Conservation (phyloP, 169 alveolate genomes). For the Perkinsus marinus region DNA sequence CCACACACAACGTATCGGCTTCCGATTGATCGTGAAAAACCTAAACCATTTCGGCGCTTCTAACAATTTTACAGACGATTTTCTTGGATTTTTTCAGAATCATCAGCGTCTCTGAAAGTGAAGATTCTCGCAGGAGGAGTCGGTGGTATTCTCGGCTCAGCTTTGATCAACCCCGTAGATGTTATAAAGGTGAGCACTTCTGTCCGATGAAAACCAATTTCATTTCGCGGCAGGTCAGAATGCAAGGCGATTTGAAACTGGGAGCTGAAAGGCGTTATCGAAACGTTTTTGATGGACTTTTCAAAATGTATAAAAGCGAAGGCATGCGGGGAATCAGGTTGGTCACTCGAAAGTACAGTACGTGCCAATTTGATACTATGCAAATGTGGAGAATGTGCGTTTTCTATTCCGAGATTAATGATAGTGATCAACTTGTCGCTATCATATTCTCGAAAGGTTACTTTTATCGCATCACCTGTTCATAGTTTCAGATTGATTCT, state of each 20-base stretch:
- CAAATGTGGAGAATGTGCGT: too few species aligned
- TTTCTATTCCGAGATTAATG: too few species aligned
- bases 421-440: too few species aligned
- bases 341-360: not conserved
- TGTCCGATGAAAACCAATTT: not conserved
- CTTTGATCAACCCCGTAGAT: not conserved
- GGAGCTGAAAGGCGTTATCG: not conserved
- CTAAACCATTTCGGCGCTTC: too few species aligned
- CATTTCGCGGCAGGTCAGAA: not conserved
- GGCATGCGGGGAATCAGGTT: not conserved
- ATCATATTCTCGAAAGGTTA: too few species aligned
- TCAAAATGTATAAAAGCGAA: not conserved
- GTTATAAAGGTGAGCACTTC: not conserved
- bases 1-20: too few species aligned
- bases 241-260: not conserved
- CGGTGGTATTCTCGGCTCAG: not conserved
- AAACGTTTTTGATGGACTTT: not conserved
- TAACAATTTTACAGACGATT: too few species aligned
- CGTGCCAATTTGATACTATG: too few species aligned
- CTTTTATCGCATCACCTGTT: too few species aligned
- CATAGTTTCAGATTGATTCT: too few species aligned
- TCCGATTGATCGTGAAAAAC: too few species aligned
- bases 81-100: not conserved
- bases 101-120: not conserved
- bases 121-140: not conserved